A percentile compares a stretch with the other conserved stretches of the same genome.
Conservation (phyloP, 2,329 filamentous ascomycete genomes). For the Nemania serpens region DNA sequence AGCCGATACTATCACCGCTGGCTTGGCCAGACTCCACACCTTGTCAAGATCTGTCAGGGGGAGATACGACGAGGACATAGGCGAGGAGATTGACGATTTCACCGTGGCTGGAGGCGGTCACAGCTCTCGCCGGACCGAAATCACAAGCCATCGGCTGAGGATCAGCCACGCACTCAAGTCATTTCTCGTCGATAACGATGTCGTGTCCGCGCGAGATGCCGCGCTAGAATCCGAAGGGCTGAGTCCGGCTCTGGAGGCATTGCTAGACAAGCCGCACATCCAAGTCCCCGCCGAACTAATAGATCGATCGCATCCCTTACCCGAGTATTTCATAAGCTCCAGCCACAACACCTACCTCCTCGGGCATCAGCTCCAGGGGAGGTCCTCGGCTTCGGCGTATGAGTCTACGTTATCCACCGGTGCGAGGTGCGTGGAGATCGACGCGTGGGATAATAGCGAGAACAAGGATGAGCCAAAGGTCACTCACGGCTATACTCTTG, state of each 20-base stretch:
- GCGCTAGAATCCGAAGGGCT: conserved; percentile 50
- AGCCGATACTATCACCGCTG: conserved; percentile 33
- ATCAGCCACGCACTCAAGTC: conserved; percentile 63
- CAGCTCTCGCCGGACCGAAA: conserved; percentile 50
- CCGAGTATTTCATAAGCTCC: conserved; percentile 74
- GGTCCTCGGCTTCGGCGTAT: conserved; percentile 66
- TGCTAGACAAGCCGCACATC: conserved; percentile 63
- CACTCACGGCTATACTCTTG: conserved; percentile 71
- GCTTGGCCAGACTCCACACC: conserved; percentile 47
- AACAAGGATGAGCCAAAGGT: conserved; percentile 68
- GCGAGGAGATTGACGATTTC: conserved; percentile 55
- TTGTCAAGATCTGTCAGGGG: conserved; percentile 41
- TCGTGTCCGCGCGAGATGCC: conserved; percentile 55
- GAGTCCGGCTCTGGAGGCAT: conserved; percentile 51
- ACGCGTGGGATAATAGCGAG: conserved; percentile 70
- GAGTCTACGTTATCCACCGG: conserved; percentile 65
- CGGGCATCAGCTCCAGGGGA: conserved; percentile 70
- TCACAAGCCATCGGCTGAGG: conserved; percentile 58
- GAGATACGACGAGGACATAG: conserved; percentile 55
- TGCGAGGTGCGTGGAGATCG: conserved; percentile 73
- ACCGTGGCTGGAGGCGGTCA: conserved; percentile 66
- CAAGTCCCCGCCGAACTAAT: conserved; percentile 58
- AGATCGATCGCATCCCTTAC: conserved; percentile 63
- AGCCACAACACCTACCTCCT: conserved; percentile 76
- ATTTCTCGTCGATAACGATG: conserved; percentile 57